Conservation (phyloP, 2,329 filamentous ascomycete genomes). For the Gaeumannomyces sp. region DNA sequence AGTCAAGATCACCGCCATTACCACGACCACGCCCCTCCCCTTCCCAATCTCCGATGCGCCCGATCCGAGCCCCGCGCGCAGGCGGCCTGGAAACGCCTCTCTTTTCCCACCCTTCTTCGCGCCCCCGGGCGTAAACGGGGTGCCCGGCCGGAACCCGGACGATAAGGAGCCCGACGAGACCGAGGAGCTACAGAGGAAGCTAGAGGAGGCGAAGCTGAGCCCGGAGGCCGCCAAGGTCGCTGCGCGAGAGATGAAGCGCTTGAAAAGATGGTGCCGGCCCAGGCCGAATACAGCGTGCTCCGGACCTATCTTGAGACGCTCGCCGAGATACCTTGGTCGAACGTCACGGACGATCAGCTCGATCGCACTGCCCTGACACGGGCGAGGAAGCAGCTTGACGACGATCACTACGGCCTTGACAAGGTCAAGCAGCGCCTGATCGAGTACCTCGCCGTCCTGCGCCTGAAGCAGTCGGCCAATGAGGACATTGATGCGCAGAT, state of each 20-base stretch:
- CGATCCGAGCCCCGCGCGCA: constrained; percentile 29
- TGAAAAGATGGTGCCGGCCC: constrained; percentile 96
- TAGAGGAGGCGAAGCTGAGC: constrained; percentile 74
- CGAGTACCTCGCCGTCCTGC: constrained; percentile 93
- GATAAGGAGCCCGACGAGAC: constrained; percentile 78
- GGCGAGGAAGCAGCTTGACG: constrained; percentile 84
- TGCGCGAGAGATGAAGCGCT: constrained; percentile 76
- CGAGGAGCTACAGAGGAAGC: constrained; percentile 82
- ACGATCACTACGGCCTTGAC: constrained; percentile 93
- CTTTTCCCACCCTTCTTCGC: constrained; percentile 16
- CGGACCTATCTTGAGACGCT: constrained; percentile 91
- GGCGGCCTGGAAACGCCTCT: constrained; percentile 8
- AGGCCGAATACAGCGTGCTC: constrained; percentile 92
- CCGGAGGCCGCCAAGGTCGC: constrained; percentile 86
- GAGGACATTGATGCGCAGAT: constrained; percentile 76
- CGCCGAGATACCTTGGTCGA: constrained; percentile 88
- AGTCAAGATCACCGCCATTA: constrained; percentile 76
- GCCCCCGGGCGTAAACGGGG: constrained; percentile 16
- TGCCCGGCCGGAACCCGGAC: constrained; percentile 20
- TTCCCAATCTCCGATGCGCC: constrained; percentile 45
- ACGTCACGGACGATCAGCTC: constrained; percentile 77
- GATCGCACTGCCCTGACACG: constrained; percentile 70
- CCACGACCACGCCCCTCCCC: constrained; percentile 54
- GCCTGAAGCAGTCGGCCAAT: constrained; percentile 88
- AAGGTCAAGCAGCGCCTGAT: constrained; percentile 95